These are phyloP conservation scores for Saururus chinensis DNA, from an alignment of 164 flowering plant species.

Conservation along the genomic window DNA sequence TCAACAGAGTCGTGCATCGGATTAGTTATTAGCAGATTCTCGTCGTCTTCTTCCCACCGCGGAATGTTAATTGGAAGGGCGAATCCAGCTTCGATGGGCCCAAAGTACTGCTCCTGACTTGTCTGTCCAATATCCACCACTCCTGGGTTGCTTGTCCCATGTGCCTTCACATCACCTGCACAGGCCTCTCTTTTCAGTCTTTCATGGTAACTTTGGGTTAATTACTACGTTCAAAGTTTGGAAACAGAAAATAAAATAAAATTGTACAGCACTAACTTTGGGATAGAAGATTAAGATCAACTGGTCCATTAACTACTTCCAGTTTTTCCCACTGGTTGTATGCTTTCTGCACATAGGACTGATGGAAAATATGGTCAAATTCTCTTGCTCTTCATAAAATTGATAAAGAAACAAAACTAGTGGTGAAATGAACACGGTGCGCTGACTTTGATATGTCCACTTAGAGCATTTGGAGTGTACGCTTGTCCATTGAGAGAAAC, in stretches of 20 bases:
- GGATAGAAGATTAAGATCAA: background rate
- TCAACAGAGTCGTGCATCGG: background rate
- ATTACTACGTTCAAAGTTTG: too few relatives aligned
- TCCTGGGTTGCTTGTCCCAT: too few relatives aligned
- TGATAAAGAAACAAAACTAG: background rate
- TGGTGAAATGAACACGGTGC: background rate
- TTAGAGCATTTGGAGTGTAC: slow-evolving; percentile 6
- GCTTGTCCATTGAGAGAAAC: slow-evolving; percentile 25
- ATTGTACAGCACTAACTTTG: too few relatives aligned
- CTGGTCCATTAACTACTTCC: slow-evolving; percentile 15
- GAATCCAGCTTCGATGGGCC: too few relatives aligned
- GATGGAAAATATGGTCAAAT: background rate
- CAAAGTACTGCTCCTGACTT: background rate
- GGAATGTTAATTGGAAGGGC: too few relatives aligned
- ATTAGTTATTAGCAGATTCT: too few relatives aligned
- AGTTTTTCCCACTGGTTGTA: slow-evolving; percentile 18
- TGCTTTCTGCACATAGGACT: slow-evolving; percentile 25
- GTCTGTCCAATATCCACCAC: too few relatives aligned
- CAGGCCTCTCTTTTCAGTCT: too few relatives aligned
- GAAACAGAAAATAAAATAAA: too few relatives aligned
- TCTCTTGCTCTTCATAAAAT: background rate
- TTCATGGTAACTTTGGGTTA: too few relatives aligned
- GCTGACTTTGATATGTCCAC: slow-evolving; percentile 9
- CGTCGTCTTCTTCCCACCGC: background rate
- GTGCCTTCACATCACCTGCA: too few relatives aligned